Conservation (phyloP, 1,139 yeast genomes). For the Arxiozyma bovina region DNA sequence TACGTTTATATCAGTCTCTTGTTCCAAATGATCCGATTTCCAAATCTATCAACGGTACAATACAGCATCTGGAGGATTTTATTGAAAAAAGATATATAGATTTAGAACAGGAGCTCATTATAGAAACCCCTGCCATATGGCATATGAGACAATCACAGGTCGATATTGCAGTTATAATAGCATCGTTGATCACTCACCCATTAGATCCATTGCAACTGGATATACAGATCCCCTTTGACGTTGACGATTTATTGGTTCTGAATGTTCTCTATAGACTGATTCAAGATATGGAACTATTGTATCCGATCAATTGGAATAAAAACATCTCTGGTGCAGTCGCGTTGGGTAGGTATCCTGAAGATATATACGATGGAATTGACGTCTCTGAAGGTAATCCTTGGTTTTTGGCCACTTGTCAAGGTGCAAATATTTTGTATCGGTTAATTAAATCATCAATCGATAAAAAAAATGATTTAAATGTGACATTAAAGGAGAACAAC, state of each 20-base stretch:
- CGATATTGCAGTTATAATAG: conserved; percentile 73
- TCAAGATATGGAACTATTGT: conserved; percentile 59
- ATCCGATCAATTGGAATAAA: conserved; percentile 59
- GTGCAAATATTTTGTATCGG: conserved; percentile 42
- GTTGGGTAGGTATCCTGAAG: conserved; percentile 90
- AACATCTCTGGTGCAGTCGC: conserved; percentile 48
- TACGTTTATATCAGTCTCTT: conserved; percentile 42
- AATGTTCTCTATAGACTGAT: conserved; percentile 53
- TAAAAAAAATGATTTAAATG: conserved; percentile 31
- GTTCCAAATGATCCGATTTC: background rate
- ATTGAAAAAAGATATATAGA: conserved; percentile 40
- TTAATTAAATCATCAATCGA: conserved; percentile 32
- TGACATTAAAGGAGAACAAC: conserved; percentile 18
- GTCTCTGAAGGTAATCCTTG: conserved; percentile 85
- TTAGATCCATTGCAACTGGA: conserved; percentile 22
- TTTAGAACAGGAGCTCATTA: conserved; percentile 42
- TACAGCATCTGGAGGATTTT: background rate
- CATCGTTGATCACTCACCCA: conserved; percentile 57
- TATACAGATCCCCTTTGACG: conserved; percentile 47
- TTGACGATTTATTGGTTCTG: conserved; percentile 45
- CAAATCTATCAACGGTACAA: background rate
- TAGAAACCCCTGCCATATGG: conserved; percentile 57
- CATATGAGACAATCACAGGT: conserved; percentile 52
- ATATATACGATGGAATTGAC: conserved; percentile 73
- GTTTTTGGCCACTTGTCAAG: conserved; percentile 82